Evolutionary conservation across 2,329 filamentous ascomycete species (phyloP), one percentile per base, ranked within the genome.

Genomic region (Nakataea oryzae): DNA sequence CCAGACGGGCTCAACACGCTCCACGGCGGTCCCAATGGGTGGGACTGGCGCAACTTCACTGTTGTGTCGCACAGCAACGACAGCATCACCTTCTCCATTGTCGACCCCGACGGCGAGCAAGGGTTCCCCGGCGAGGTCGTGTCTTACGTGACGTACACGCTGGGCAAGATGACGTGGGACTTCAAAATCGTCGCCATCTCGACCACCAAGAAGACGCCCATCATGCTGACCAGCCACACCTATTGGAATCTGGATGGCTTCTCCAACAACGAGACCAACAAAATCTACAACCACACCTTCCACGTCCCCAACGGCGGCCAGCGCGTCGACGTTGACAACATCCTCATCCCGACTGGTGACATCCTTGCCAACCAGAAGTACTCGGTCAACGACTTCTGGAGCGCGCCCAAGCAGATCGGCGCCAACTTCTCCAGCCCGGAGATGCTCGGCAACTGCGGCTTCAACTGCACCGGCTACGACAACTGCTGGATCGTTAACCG

Each of bases 161-260:
- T 93, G 60, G 79, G 78, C 4, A 82, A 85, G 30, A 78, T 81
- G 71, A 82, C 84, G 58, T 92, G 89, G 88, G 81, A 89, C 69
- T 79, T 91, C 68, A 87, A 84, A 74, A 91, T 93, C 79, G 76
- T 86, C 17, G 89, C 89, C 54, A 73, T 88, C 62, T 78, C 89
- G 3, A 86, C 86, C 11, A 90, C 87, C 32, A 85, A 89, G 75
- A 87, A 86, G 76, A 93, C 90, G 7, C 90, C 90, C 59, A 91
- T 93, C 72, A 93, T 93, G 89, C 80, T 93, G 63, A 89, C 83
- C 70, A 81, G 78, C 66, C 79, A 90, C 78, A 84, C 83, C 9
- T 93, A 93, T 79, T 93, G 89, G 90, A 93, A 93, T 72, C 78
- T 93, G 57, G 89, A 93, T 69, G 90, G 86, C 41, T 93, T 89